Conservation (phyloP, 495 filamentous ascomycete species). For the Penicillium egyptiacum region DNA sequence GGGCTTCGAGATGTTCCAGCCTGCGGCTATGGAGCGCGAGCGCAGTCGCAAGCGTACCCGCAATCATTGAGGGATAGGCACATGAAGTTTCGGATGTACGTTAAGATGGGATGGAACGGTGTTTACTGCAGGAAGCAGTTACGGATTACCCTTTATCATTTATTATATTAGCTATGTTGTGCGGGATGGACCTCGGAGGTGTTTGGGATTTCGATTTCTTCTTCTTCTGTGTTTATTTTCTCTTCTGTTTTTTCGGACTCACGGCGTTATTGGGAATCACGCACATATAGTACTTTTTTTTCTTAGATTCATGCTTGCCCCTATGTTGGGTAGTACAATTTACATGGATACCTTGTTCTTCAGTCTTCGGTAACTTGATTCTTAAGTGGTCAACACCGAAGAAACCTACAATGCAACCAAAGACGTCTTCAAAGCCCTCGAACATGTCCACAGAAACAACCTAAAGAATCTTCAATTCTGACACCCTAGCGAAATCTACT, state of each 20-base stretch:
- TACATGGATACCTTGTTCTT: not conserved
- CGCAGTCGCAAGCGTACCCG: conserved; percentile 31
- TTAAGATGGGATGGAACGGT: conserved; percentile 12
- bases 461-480: not conserved
- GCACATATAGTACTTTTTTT: conserved; percentile 1
- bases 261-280: not conserved
- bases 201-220: not conserved
- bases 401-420: no score
- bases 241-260: not conserved
- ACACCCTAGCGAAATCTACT: not conserved
- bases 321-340: not conserved
- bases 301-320: not conserved
- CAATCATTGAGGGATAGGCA: conserved; percentile 18
- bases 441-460: no score
- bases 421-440: no score
- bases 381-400: not conserved
- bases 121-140: conserved; percentile 4
- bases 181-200: conserved; percentile 1
- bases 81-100: conserved; percentile 7
- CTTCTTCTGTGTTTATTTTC: not conserved
- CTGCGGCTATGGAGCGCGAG: conserved; percentile 27
- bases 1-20: conserved; percentile 26
- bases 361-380: not conserved
- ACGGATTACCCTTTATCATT: conserved; percentile 5
- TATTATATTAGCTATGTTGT: conserved; percentile 10